Evolutionary conservation across 2,329 filamentous ascomycete species (phyloP), one percentile per base, ranked within the genome.

Genomic region (Trichoderma pleuroti): DNA sequence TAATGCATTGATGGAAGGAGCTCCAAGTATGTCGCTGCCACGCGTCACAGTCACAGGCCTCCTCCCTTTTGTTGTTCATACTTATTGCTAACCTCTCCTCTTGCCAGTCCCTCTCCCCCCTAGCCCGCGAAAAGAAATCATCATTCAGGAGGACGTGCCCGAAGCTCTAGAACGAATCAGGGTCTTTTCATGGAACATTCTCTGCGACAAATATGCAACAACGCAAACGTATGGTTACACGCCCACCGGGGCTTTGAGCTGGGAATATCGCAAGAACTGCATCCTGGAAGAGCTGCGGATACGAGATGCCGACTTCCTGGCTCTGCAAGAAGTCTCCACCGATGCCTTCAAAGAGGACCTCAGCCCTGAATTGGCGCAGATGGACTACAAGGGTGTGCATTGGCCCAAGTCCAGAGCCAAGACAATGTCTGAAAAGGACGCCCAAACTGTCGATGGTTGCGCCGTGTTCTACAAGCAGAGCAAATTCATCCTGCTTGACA

Each of bases 401-500:
- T 97, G 92, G 88, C 93, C 94, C 57, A 95, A 97, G 80, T 91
- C 92, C 54, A 90, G 96, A 77, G 93, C 94, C 42, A 92, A 92
- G 82, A 98, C 95, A 10, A 97, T 98, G 93, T 88, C 88, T 16
- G 93, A 97, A 77, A 93, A 92, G 81, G 93, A 98, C 75, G 92
- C 94, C 6, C 92, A 92, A 76, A 85, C 87, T n/a, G 95, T 99
- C 14, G 96, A 99, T 81, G 96, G 96, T 12, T 98, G 96, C 81
- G 96, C 96, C 39, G 95, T 94, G 65, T 98, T 99, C 82, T 98
- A 93, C 87, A 98, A 97, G 84, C 91, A 90, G 78, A 94, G 90
- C 86, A 98, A 98, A 84, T 98, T 92, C 81, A 92, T 98, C 72
- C 83, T 97, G 71, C 87, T 99, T 28, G 95, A 98, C 83, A 98